Evolutionary conservation across 106 monocot species (phyloP), one percentile per base, ranked within the genome.

Genomic region (Platanthera zijinensis): DNA sequence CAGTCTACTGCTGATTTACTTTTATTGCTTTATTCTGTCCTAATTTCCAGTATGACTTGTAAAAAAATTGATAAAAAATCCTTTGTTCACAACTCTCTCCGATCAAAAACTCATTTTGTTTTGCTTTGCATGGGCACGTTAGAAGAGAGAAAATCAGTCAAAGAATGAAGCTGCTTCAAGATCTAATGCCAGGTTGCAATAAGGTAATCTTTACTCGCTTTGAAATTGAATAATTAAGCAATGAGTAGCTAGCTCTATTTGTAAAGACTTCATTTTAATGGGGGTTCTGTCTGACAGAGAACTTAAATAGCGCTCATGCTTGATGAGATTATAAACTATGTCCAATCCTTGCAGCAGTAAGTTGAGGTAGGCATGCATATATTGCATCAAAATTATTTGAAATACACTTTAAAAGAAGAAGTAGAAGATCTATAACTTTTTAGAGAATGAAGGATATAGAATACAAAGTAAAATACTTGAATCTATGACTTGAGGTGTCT

Each of bases 81-180:
- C 39, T 72, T 21, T 50, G 4, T 72, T 72, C 19, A 8, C 50
- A 50, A 10, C 8, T 72, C n/a, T 50, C 18, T 72, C 9, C 21
- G 18, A 50, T 5, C 39, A 50, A 9, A 50, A 19, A 12, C 13
- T 50, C 50, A 72, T 13, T 50, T n/a, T n/a, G n/a, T n/a, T 5
- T 50, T 72, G n/a, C 10, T 22, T 13, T 10, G 19, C 50, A 47
- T 12, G 53, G 73, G 32, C 82, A 93, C 89, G 82, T 93, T 47
- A 82, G 92, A 66, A 87, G 92, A 74, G 90, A 93, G 72, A 93
- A 86, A 74, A 93, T 92, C 14, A 93, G 87, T 69, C 90, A 93
- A 66, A 68, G 89, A 71, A 93, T 93, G 92, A 93, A 93, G 71
- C 84, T 84, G 72, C 92, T 93, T n/a, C n/a, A n/a, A n/a, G n/a